Conservation (phyloP, 1,284 basidiomycete species). For the Phylloporus sp. region DNA sequence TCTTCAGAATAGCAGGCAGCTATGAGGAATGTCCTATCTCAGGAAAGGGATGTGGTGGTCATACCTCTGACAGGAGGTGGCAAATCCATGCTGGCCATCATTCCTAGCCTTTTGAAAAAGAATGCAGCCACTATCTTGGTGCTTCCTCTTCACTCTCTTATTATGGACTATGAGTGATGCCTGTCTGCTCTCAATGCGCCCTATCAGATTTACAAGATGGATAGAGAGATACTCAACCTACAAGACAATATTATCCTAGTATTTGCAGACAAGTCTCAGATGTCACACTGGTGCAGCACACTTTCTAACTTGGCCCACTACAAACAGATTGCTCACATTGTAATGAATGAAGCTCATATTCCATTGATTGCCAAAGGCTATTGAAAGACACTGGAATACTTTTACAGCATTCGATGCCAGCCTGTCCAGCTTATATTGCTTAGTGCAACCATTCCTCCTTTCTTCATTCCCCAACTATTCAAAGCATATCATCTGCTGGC, state of each 20-base stretch:
- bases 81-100: constrained; percentile 19
- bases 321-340: not conserved
- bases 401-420: not conserved
- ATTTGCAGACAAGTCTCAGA: constrained; percentile 8
- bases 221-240: not conserved
- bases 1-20: not conserved
- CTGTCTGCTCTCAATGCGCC: not conserved
- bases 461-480: too few relatives aligned
- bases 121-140: not conserved
- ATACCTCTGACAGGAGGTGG: constrained; percentile 6
- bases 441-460: not conserved
- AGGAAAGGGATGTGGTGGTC: not conserved
- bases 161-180: constrained; percentile 9
- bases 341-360: not conserved
- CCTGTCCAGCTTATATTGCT: not conserved
- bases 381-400: not conserved
- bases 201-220: not conserved
- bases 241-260: constrained; percentile 6
- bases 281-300: accelerated
- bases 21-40: not conserved
- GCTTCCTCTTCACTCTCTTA: constrained; percentile 10
- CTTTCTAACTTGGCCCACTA: accelerated
- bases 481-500: too few relatives aligned
- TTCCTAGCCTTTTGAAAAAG: constrained; percentile 2
- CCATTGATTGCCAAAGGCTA: not conserved